Conservation (phyloP, 345 rosid species). For the Hibiscus trionum region DNA sequence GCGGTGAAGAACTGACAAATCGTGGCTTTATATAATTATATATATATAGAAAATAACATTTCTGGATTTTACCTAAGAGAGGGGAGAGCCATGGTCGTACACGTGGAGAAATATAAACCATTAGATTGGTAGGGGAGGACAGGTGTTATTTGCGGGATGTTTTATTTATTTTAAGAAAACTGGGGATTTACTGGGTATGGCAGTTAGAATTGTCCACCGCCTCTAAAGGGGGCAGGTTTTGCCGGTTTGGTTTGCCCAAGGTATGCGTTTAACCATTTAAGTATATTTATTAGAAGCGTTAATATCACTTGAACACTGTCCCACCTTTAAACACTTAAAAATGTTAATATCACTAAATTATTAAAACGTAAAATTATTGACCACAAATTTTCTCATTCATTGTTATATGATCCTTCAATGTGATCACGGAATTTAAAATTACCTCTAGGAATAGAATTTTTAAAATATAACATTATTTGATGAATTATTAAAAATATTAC, state of each 20-base stretch:
- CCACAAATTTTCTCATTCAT: no score
- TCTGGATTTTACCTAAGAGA: slow-evolving; percentile 5
- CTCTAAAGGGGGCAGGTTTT: not conserved
- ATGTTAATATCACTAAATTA: no score
- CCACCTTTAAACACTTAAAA: no score
- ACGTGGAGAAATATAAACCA: slow-evolving; percentile 22
- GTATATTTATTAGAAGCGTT: no score
- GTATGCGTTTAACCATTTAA: no score
- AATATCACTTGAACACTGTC: no score
- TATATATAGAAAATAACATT: not conserved
- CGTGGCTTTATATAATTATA: not conserved
- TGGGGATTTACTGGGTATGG: not conserved
- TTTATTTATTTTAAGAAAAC: not conserved
- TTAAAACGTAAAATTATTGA: no score
- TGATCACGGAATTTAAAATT: no score
- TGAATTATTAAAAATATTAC: no score
- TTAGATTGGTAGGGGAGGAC: not conserved
- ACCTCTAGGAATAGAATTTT: no score
- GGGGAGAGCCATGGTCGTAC: slow-evolving; percentile 12
- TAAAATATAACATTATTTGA: no score
- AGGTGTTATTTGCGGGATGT: not conserved
- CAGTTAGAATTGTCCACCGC: not conserved
- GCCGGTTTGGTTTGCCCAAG: not conserved
- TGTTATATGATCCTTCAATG: no score
- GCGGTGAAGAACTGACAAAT: not conserved